Conservation (phyloP, 192 early-diverging fungal genomes). For the Backusella westeae region DNA sequence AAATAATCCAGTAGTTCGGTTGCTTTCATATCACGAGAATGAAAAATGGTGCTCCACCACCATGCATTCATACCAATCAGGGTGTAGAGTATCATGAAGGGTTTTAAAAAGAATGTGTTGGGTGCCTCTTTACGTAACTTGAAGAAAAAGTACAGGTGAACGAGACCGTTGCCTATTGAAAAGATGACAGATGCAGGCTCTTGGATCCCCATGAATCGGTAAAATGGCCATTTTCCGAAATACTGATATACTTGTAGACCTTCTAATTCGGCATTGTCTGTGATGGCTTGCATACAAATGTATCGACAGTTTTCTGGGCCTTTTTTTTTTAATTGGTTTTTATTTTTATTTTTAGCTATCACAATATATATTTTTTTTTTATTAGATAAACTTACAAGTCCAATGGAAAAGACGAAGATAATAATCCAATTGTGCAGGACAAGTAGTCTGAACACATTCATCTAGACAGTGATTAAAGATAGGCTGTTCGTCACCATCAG, state of each 20-base stretch:
- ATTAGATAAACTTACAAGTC: constrained; percentile 51
- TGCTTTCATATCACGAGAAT: constrained; percentile 77
- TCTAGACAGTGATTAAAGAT: constrained; percentile 1
- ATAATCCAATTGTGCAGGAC: not conserved
- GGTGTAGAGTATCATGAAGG: constrained; percentile 55
- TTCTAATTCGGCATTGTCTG: constrained; percentile 40
- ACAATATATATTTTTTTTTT: not conserved
- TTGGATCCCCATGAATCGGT: constrained; percentile 82
- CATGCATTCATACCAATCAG: constrained; percentile 72
- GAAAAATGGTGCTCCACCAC: constrained; percentile 93
- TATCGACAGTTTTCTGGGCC: constrained; percentile 88
- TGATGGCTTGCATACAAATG: constrained; percentile 78
- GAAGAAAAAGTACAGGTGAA: constrained; percentile 62
- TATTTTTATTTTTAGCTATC: constrained; percentile 36
- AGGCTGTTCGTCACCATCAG: not conserved
- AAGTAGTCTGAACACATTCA: not conserved
- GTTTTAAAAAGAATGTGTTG: constrained; percentile 54
- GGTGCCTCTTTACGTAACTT: constrained; percentile 44
- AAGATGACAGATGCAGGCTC: constrained; percentile 94
- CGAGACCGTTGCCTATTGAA: constrained; percentile 78
- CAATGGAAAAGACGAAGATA: constrained; percentile 64
- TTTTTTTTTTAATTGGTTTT: constrained; percentile 36
- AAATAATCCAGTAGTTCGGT: constrained; percentile 97
- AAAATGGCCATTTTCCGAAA: constrained; percentile 98
- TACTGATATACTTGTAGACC: constrained; percentile 74